Evolutionary conservation across 306 rosid genomes (phyloP).

Genomic region (Pyrus pyrifolia): DNA sequence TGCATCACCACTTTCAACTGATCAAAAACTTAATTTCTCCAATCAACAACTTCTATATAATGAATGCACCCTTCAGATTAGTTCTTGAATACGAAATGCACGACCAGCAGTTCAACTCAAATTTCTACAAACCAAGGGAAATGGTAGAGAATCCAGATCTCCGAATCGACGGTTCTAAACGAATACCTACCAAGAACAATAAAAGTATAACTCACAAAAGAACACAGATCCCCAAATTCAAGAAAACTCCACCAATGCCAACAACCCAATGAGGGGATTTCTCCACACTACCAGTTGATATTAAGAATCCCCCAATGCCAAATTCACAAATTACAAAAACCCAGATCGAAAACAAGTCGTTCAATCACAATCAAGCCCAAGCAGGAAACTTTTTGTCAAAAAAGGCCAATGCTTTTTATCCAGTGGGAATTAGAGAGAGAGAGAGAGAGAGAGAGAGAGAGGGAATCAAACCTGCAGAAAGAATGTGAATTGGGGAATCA

Average conservation of each 20-base stretch:
- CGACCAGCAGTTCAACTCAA: neutral
- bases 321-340: conserved; percentile 8
- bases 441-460: neutral
- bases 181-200: neutral
- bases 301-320: neutral
- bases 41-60: neutral
- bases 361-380: neutral
- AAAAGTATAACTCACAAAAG: neutral
- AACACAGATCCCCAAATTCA: conserved; percentile 7
- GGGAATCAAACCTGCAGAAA: neutral
- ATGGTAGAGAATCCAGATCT: conserved; percentile 19
- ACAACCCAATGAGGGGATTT: neutral
- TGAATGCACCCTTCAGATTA: neutral
- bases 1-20: neutral
- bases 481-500: conserved; percentile 5
- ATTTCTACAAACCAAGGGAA: conserved; percentile 1
- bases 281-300: neutral
- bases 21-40: neutral
- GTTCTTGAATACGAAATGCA: neutral
- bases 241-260: neutral
- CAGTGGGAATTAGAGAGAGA: neutral
- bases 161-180: neutral
- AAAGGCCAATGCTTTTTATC: neutral
- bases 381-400: neutral
- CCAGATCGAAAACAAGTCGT: neutral